Percentiles rank a stretch among this genome's conserved stretches.
Conservation (phyloP, 2,329 filamentous ascomycete species). For the Aspergillus pseudonomiae region DNA sequence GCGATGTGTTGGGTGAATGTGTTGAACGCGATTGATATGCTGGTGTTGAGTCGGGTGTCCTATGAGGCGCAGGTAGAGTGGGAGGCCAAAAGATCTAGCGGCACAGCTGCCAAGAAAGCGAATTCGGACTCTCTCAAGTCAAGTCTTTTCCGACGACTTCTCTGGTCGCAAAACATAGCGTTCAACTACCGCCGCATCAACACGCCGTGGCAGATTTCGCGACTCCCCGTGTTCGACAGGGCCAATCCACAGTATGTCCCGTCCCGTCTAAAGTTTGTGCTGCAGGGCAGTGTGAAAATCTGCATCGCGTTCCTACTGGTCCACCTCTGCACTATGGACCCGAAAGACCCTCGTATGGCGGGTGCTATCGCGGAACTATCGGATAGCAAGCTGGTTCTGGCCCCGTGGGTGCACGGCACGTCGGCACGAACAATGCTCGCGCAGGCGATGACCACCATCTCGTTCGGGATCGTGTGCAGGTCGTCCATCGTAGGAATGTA, state of each 20-base stretch:
- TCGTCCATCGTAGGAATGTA: conserved; percentile 19
- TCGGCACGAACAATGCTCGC: not conserved
- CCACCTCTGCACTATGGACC: conserved; percentile 18
- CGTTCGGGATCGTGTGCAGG: conserved; percentile 21
- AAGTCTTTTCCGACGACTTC: not conserved
- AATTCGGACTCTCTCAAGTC: not conserved
- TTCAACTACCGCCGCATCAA: conserved; percentile 27
- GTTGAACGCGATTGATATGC: conserved; percentile 24
- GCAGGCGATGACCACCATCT: conserved; percentile 15
- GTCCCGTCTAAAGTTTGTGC: conserved; percentile 12
- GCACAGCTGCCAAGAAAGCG: not conserved
- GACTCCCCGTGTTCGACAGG: conserved; percentile 12
- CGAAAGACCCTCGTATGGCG: conserved; percentile 5
- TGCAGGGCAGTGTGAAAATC: conserved; percentile 6
- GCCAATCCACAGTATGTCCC: conserved; percentile 3
- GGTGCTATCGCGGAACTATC: conserved; percentile 4
- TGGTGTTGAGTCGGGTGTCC: conserved; percentile 21
- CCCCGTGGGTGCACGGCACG: conserved; percentile 5
- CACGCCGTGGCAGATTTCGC: conserved; percentile 26
- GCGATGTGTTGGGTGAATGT: conserved; percentile 28
- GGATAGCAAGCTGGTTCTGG: conserved; percentile 6
- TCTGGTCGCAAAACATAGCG: conserved; percentile 17
- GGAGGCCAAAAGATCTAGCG: conserved; percentile 2
- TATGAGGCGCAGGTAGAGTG: conserved; percentile 18
- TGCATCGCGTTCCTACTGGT: conserved; percentile 8